Conservation (phyloP, 176 grass and related monocot genomes). For the Elymus sibiricus region DNA sequence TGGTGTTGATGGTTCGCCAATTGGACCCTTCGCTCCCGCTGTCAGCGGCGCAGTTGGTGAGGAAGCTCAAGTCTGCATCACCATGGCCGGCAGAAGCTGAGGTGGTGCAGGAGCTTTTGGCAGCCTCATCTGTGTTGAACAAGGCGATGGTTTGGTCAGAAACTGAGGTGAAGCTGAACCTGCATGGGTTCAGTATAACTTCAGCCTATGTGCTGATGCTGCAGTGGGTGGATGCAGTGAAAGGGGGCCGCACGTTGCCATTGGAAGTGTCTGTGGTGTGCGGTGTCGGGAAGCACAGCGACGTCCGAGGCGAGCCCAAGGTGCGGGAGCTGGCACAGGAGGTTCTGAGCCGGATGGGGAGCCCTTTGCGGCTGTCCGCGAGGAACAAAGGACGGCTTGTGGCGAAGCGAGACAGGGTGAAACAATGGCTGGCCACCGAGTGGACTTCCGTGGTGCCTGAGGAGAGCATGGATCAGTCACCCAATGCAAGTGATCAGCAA, state of each 20-base stretch:
- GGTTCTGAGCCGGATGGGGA: slow-evolving; percentile 57
- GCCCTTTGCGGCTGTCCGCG: slow-evolving; percentile 55
- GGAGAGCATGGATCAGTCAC: neutral
- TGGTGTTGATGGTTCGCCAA: slow-evolving; percentile 35
- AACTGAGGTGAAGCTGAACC: slow-evolving; percentile 74
- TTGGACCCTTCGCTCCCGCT: slow-evolving; percentile 40
- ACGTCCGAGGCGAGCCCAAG: slow-evolving; percentile 55
- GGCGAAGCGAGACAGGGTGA: slow-evolving; percentile 50
- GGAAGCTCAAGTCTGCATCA: slow-evolving; percentile 41
- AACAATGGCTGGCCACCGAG: slow-evolving; percentile 54
- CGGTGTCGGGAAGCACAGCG: slow-evolving; percentile 75
- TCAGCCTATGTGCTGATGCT: slow-evolving; percentile 74
- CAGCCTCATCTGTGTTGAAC: slow-evolving; percentile 39
- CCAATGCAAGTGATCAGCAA: neutral
- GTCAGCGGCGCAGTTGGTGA: slow-evolving; percentile 32
- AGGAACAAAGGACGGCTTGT: slow-evolving; percentile 70
- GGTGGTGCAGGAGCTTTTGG: slow-evolving; percentile 57
- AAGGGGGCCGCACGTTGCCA: slow-evolving; percentile 6
- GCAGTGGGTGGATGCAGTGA: slow-evolving; percentile 65
- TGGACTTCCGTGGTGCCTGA: slow-evolving; percentile 12
- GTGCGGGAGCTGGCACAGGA: slow-evolving; percentile 63
- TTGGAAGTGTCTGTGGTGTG: slow-evolving; percentile 71
- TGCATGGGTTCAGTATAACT: slow-evolving; percentile 66
- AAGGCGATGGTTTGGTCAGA: slow-evolving; percentile 64
- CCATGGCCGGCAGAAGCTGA: slow-evolving; percentile 44